Evolutionary conservation across 179 eudicot genomes (phyloP), one percentile per base, ranked within the genome.

Genomic region (Gypsophila paniculata): DNA sequence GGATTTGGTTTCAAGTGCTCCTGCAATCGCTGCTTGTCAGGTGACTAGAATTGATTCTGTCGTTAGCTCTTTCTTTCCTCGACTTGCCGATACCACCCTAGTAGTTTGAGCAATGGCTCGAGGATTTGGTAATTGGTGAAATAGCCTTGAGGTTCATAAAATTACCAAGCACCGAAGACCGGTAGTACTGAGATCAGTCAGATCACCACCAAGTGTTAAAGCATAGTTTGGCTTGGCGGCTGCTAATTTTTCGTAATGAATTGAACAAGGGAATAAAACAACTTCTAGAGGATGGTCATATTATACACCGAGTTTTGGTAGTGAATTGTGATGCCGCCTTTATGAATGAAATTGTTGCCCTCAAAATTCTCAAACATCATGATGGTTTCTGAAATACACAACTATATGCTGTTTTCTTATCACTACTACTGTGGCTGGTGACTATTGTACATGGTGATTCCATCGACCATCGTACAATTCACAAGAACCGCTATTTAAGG

Each of bases 1-100:
- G 98, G 98, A 14, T 93, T 88, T 73, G 96, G 98, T 77, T 93
- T 93, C 77, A 69, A 67, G 52, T 93, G 97, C 79, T 72, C 75
- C 26, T 93, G 98, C 78, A 81, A 32, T 73, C 80, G 98, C 74
- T 93, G 98, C 79, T 70, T 70, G 38, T 87, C 89, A 9, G 81
- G 86, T 68, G 95, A 90, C 73, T 92, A 77, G 80, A 68, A 8
- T 51, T 15, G 17, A 25, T 6, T 26, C 42, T 49, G 59, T 49
- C 15, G 23, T 38, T 13, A 25, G 57, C 8, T 29, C 57, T 17
- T 68, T 68, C 71, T 17, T 7, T 48, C 39, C 59, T 49, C 44
- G 59, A 49, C 44, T 51, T 29, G 21, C 15, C 42, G 51, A 17
- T 11, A 13, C 55, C 65, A 15, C 19, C n/a, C n/a, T n/a, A n/a